Base-by-base conservation (phyloP, 371 early-diverging fungal species). In the Mucor circinelloides region DNA sequence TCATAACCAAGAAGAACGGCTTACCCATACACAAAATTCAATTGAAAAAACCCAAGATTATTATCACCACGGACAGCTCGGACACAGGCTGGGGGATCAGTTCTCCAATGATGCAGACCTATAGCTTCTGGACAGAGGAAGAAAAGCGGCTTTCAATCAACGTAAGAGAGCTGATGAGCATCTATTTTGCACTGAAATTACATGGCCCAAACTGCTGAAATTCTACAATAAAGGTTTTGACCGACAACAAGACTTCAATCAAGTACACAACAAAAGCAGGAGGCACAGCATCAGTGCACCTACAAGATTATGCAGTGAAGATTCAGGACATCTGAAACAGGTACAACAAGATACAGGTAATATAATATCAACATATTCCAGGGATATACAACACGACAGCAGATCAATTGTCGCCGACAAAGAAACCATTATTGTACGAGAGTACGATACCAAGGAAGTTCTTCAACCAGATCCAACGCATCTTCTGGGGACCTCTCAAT, bases 381-480 rank as follows among this genome's bases (percentile, higher is more conserved):
- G 68, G 72, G 0, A 15, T 68, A 6, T 5, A 58, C 19, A 72
- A 72, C 36, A 44, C 40, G 2, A 12, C 46, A 31, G 72, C 72
- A 6, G 58, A 72, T 50, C 30, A 34, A 19, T 34, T 67, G 21
- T 65, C 66, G 19, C 21, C 63, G 34, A 32, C 12, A 25, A 42
- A 23, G 59, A 61, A 25, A 52, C 72, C 72, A n/a, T n/a, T n/a
- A 2, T 48, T 68, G 21, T 72, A 68, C 73, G 73, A 69, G 38
- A 38, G 31, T 12, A 27, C 32, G 13, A 34, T 68, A 8, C 69
- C 68, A n/a, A 60, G 6, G 21, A 32, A 42, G 30, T 15, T 60
- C 6, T 64, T 67, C 46, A 21, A 65, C 23, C 5, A 54, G 15
- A 54, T 63, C n/a, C 40, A 63, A 7, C 28, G 23, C 44, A 28